These are phyloP conservation scores for Phoenix dactylifera DNA, from an alignment of 176 grass and related monocot species.

Conservation along the genomic window DNA sequence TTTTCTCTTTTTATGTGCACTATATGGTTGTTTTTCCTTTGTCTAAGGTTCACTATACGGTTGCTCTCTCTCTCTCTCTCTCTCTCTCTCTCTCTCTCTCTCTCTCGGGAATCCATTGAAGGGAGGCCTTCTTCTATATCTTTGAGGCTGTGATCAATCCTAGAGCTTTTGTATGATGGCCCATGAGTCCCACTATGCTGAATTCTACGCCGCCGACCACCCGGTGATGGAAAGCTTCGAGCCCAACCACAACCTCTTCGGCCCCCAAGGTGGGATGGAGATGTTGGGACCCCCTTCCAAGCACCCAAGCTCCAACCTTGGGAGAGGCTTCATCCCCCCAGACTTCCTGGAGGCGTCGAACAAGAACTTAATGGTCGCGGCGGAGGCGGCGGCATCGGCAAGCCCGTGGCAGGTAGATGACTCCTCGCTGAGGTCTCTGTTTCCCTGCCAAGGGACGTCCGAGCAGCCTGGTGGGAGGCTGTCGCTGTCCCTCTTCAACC, in stretches of 20 bases:
- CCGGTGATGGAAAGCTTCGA: conserved; percentile 9
- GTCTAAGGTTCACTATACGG: too few relatives aligned
- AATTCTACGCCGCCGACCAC: not conserved
- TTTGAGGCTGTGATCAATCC: not conserved
- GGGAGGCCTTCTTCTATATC: not conserved
- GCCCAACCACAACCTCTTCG: not conserved
- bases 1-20: too few relatives aligned
- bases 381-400: not conserved
- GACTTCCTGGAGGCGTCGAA: not conserved
- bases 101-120: not conserved
- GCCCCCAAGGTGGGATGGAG: not conserved
- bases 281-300: not conserved
- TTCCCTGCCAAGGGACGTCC: too few relatives aligned
- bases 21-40: too few relatives aligned
- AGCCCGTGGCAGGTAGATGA: conserved; percentile 5
- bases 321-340: not conserved
- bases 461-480: not conserved
- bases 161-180: conserved; percentile 4
- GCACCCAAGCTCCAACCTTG: conserved; percentile 1
- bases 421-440: not conserved
- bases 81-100: not conserved
- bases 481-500: conserved; percentile 3
- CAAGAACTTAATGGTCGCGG: not conserved
- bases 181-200: not conserved
- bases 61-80: not conserved